Evolutionary conservation across 2,329 filamentous ascomycete genomes (phyloP).

Genomic region (Tolypocladium album): DNA sequence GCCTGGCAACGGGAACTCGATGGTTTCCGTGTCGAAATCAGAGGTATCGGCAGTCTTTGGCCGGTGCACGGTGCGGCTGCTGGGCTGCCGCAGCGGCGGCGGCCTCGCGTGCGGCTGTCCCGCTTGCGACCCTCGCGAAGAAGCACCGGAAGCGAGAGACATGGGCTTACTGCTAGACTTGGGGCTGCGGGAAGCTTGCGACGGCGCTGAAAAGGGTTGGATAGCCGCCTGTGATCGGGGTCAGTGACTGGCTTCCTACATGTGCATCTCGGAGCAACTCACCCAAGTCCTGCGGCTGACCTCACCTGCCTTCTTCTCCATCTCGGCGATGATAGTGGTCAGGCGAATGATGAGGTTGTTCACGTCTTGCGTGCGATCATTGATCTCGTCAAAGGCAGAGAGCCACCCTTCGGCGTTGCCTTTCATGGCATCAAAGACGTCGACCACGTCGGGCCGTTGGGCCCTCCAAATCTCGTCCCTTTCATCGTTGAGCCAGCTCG

Average conservation of each 20-base stretch:
- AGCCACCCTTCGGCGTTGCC: slow-evolving; percentile 89
- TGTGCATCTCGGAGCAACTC: slow-evolving; percentile 20
- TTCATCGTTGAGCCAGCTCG: slow-evolving; percentile 61
- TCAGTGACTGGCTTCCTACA: background rate
- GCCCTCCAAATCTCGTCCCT: slow-evolving; percentile 48
- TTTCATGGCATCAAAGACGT: slow-evolving; percentile 82
- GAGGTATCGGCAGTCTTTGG: slow-evolving; percentile 5
- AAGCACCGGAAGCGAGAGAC: slow-evolving; percentile 2
- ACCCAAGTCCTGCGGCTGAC: slow-evolving; percentile 71
- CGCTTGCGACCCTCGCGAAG: background rate
- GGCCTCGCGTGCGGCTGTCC: background rate
- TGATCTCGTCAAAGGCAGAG: slow-evolving; percentile 65
- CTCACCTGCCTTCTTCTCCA: slow-evolving; percentile 74
- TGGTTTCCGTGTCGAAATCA: slow-evolving; percentile 4
- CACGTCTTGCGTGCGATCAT: slow-evolving; percentile 60
- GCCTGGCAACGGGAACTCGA: slow-evolving; percentile 14
- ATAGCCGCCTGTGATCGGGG: slow-evolving; percentile 8
- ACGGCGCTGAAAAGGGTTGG: slow-evolving; percentile 9
- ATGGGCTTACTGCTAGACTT: background rate
- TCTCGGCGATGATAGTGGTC: slow-evolving; percentile 68
- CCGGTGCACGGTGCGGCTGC: slow-evolving; percentile 6
- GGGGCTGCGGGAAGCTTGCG: background rate
- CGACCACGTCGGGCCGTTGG: slow-evolving; percentile 51
- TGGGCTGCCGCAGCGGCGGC: slow-evolving; percentile 2
- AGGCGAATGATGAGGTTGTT: slow-evolving; percentile 62